Percentiles rank a stretch among this genome's conserved stretches.
phyloP scores from a whole-genome alignment of 202 grass and related monocot genomes.

The Eragrostis tef region DNA sequence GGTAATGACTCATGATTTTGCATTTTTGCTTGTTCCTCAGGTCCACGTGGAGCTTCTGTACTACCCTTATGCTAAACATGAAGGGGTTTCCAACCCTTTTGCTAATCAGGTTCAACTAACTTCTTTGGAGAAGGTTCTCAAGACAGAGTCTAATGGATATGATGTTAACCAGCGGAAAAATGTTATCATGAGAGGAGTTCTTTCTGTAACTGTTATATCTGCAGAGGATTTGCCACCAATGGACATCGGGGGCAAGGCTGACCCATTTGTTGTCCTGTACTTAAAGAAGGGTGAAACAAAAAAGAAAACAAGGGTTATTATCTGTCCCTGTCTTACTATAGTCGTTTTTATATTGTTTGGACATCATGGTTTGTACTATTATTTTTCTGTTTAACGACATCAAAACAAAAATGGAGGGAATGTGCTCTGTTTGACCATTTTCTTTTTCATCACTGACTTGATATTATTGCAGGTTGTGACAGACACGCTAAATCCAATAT shows the following conservation, averaged over 20 bases:
- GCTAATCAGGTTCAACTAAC: conserved; percentile 75
- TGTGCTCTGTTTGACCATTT: conserved; percentile 17
- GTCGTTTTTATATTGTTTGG: too few relatives aligned
- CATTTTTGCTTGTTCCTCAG: conserved; percentile 49
- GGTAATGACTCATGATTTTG: conserved; percentile 26
- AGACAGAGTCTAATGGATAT: conserved; percentile 66
- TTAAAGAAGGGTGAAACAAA: conserved; percentile 89
- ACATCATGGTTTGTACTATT: too few relatives aligned
- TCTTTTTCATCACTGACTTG: conserved; percentile 19
- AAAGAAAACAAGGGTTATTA: conserved; percentile 88
- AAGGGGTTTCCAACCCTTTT: conserved; percentile 82
- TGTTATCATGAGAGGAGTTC: conserved; percentile 89
- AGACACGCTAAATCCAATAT: conserved; percentile 84
- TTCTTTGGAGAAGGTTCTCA: conserved; percentile 91
- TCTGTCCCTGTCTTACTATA: conserved; percentile 9
- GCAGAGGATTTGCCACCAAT: conserved; percentile 91
- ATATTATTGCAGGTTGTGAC: conserved; percentile 76
- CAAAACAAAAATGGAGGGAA: too few relatives aligned
- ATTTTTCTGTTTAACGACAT: too few relatives aligned
- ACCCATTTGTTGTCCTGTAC: conserved; percentile 82
- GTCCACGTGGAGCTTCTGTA: conserved; percentile 93
- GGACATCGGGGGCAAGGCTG: conserved; percentile 96
- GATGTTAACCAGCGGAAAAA: conserved; percentile 79
- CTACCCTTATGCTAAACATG: conserved; percentile 70
- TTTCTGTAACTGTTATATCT: conserved; percentile 86